Conservation (phyloP, 2,329 filamentous ascomycete species). For the Hypoxylon sp. region DNA sequence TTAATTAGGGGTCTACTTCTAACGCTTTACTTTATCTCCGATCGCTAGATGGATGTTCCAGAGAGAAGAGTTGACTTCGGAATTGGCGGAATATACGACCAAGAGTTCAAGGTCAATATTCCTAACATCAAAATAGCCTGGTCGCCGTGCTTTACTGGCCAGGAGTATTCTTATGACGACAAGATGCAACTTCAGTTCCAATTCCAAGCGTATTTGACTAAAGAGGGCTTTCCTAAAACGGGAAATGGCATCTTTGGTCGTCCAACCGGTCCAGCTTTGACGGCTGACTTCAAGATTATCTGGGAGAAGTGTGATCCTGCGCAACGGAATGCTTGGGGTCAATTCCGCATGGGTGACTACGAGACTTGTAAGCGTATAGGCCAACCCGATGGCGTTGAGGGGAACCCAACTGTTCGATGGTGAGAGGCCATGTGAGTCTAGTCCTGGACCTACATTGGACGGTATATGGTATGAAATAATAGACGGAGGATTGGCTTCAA, state of each 20-base stretch:
- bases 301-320: slow-evolving; percentile 40
- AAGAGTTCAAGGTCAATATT: slow-evolving; percentile 38
- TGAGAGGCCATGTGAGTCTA: background rate
- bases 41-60: slow-evolving; percentile 34
- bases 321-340: slow-evolving; percentile 38
- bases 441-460: background rate
- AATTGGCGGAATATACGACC: slow-evolving; percentile 28
- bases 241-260: slow-evolving; percentile 40
- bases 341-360: slow-evolving; percentile 41
- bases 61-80: slow-evolving; percentile 35
- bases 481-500: background rate
- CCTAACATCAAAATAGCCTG: slow-evolving; percentile 28
- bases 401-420: slow-evolving; percentile 39
- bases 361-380: slow-evolving; percentile 37
- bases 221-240: slow-evolving; percentile 36
- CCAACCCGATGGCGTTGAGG: slow-evolving; percentile 16
- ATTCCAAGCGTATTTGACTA: slow-evolving; percentile 42
- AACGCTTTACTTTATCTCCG: background rate
- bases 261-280: slow-evolving; percentile 28
- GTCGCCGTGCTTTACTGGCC: slow-evolving; percentile 42
- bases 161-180: slow-evolving; percentile 41
- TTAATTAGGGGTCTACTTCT: background rate
- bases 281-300: slow-evolving; percentile 36
- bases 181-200: slow-evolving; percentile 45
- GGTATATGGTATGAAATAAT: background rate